phyloP scores from a whole-genome alignment of 2,329 filamentous ascomycete genomes.

The Sphaerulina vaccinii region DNA sequence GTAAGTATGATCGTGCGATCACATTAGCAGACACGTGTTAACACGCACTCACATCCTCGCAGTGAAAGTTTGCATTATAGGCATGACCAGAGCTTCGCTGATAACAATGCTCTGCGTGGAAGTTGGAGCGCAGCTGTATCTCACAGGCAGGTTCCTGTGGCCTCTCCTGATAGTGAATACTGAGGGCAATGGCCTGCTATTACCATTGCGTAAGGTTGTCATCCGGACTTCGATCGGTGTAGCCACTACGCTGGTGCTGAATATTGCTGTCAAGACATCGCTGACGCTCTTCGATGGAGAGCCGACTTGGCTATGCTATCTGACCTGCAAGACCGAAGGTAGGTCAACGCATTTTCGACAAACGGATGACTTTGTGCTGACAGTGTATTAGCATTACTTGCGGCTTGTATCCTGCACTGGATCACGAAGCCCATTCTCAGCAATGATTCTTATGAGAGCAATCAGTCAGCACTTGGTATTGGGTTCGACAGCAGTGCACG shows the following conservation, averaged over 20 bases:
- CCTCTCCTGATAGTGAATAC: constrained; percentile 8
- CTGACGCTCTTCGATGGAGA: constrained; percentile 15
- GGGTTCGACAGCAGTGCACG: too few relatives aligned
- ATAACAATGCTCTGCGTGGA: constrained; percentile 14
- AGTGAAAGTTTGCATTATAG: constrained; percentile 13
- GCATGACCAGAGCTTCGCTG: background rate
- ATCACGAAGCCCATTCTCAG: constrained; percentile 11
- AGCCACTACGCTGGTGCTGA: constrained; percentile 10
- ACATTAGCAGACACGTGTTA: too few relatives aligned
- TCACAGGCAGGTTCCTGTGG: constrained; percentile 14
- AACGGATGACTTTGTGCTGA: background rate
- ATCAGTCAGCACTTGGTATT: too few relatives aligned
- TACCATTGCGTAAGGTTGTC: constrained; percentile 12
- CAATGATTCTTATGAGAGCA: too few relatives aligned
- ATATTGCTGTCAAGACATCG: constrained; percentile 13
- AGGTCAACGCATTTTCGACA: background rate
- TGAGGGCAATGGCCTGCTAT: constrained; percentile 4
- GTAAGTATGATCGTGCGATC: too few relatives aligned
- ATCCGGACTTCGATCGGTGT: constrained; percentile 12
- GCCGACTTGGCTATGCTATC: constrained; percentile 15
- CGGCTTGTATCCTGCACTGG: constrained; percentile 15
- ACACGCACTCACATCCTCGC: constrained; percentile 4
- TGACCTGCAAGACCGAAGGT: constrained; percentile 18
- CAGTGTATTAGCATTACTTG: constrained; percentile 1
- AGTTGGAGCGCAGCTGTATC: constrained; percentile 1